Percentiles rank a stretch among this genome's conserved stretches.
Conservation (phyloP, 768 basidiomycete genomes). For the Termitomyces sp. region DNA sequence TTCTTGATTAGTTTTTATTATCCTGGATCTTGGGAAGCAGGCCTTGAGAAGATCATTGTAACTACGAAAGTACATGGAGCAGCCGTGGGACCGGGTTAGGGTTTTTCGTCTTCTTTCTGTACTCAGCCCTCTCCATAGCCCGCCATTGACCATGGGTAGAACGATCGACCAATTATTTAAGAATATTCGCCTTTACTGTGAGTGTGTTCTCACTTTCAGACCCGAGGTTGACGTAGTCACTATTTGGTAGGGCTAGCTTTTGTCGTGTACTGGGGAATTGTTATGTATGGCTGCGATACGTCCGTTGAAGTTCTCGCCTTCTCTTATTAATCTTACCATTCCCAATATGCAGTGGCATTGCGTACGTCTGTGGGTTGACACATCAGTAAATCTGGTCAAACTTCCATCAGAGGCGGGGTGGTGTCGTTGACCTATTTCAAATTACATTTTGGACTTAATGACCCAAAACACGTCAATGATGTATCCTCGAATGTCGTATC, state of each 20-base stretch:
- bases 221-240: background rate
- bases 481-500: slow-evolving; percentile 84
- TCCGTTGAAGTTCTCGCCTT: slow-evolving; percentile 4
- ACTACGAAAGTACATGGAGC: background rate
- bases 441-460: slow-evolving; percentile 54
- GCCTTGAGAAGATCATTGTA: background rate
- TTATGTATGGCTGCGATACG: slow-evolving; percentile 23
- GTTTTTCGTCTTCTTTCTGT: slow-evolving; percentile 17
- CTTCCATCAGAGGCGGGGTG: slow-evolving; percentile 13
- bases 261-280: slow-evolving; percentile 22
- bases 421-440: slow-evolving; percentile 49
- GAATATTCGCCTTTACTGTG: slow-evolving; percentile 19
- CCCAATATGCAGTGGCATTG: slow-evolving; percentile 15
- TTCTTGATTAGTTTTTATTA: too few species aligned
- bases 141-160: background rate
- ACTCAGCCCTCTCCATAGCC: background rate
- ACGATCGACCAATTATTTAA: slow-evolving; percentile 8
- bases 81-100: background rate
- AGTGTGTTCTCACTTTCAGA: too few species aligned
- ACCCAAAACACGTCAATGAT: slow-evolving; percentile 33
- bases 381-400: background rate
- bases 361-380: slow-evolving; percentile 7
- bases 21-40: background rate
- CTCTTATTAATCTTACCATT: background rate
- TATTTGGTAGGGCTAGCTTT: slow-evolving; percentile 19